Evolutionary conservation across 768 basidiomycete species (phyloP).

Genomic region (Xerocomellus chrysenteron): DNA sequence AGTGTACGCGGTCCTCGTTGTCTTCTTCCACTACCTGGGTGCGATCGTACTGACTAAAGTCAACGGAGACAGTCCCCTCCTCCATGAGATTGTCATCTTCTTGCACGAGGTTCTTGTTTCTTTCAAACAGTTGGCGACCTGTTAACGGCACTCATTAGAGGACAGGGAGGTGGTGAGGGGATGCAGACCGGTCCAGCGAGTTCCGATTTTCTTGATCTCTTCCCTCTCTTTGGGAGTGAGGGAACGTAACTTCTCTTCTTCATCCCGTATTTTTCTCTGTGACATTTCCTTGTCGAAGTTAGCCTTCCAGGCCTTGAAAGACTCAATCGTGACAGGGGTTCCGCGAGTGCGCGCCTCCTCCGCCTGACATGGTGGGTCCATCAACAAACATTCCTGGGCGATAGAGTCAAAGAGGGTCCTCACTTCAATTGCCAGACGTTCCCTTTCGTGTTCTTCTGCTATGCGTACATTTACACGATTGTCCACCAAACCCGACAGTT

Average conservation of each 20-base stretch:
- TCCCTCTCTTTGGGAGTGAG: slow-evolving; percentile 81
- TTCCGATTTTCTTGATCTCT: slow-evolving; percentile 65
- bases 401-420: slow-evolving; percentile 5
- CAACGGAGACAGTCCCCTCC: slow-evolving; percentile 85
- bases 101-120: slow-evolving; percentile 61
- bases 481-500: slow-evolving; percentile 62
- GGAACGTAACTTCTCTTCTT: slow-evolving; percentile 73
- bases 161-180: not conserved
- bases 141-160: slow-evolving; percentile 10
- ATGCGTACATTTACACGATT: slow-evolving; percentile 54
- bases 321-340: slow-evolving; percentile 83
- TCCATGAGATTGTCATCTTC: slow-evolving; percentile 82
- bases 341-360: slow-evolving; percentile 87
- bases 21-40: slow-evolving; percentile 43
- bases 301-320: slow-evolving; percentile 79
- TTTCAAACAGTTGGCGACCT: slow-evolving; percentile 95
- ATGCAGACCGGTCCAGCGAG: slow-evolving; percentile 65
- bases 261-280: slow-evolving; percentile 59
- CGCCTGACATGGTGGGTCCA: slow-evolving; percentile 48
- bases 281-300: slow-evolving; percentile 73
- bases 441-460: slow-evolving; percentile 69
- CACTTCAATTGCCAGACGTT: slow-evolving; percentile 76
- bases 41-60: slow-evolving; percentile 86
- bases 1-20: slow-evolving; percentile 64
- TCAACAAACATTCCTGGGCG: not conserved